Conservation (phyloP, 345 rosid species). For the Hibiscus tridactylites region DNA sequence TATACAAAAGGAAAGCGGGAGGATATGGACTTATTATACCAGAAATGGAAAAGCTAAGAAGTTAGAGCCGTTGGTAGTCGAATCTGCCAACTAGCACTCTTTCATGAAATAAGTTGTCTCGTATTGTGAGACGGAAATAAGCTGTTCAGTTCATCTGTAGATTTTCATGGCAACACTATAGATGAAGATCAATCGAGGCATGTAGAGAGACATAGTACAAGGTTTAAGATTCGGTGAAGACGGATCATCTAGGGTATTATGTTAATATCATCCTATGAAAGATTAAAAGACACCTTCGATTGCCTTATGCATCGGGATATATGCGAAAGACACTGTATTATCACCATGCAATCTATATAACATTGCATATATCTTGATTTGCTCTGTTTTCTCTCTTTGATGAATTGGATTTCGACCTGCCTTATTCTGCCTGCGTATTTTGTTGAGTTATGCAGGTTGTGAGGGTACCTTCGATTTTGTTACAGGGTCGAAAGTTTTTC, state of each 20-base stretch:
- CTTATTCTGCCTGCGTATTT: background rate
- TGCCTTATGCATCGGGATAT: background rate
- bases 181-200: conserved; percentile 1
- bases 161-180: conserved; percentile 11
- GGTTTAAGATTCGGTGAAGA: background rate
- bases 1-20: conserved; percentile 79
- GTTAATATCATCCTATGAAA: background rate
- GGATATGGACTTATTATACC: conserved; percentile 91
- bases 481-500: background rate
- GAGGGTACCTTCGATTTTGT: background rate
- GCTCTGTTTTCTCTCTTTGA: background rate
- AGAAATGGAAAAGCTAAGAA: conserved; percentile 42
- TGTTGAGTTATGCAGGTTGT: background rate
- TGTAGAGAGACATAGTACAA: conserved; percentile 1
- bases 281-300: background rate
- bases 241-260: too few species aligned
- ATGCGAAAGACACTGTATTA: conserved; percentile 1
- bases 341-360: background rate
- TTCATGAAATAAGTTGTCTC: conserved; percentile 32
- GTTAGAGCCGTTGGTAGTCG: conserved; percentile 50
- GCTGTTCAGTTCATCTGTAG: conserved; percentile 3
- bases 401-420: background rate
- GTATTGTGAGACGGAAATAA: background rate
- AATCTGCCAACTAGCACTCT: conserved; percentile 46
- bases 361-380: background rate